Conservation (phyloP, 208 protist species). For the Leptomonas seymouri region DNA sequence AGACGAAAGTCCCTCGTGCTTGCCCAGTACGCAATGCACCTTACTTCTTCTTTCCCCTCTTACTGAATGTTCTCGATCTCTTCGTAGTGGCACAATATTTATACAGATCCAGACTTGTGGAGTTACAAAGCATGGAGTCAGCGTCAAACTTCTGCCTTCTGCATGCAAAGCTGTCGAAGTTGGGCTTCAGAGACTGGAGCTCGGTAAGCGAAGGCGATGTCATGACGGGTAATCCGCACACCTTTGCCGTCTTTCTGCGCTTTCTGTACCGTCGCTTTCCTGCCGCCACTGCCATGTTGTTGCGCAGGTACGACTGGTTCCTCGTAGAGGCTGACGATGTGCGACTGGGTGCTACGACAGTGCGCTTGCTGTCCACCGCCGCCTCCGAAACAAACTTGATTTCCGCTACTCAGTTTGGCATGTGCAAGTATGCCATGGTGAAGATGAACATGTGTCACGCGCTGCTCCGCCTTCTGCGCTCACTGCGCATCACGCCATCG, state of each 20-base stretch:
- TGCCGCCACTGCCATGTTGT: conserved; percentile 22
- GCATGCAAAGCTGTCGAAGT: conserved; percentile 44
- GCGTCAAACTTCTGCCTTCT: conserved; percentile 36
- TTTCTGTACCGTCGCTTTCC: conserved; percentile 48
- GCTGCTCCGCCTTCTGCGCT: conserved; percentile 29
- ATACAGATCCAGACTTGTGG: not conserved
- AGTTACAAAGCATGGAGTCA: conserved; percentile 24
- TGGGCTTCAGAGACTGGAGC: conserved; percentile 50
- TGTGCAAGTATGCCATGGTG: conserved; percentile 36
- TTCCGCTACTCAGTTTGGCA: conserved; percentile 35
- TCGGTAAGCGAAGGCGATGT: conserved; percentile 45
- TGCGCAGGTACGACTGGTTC: conserved; percentile 52
- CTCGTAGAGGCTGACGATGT: conserved; percentile 46
- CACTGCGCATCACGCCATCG: not conserved
- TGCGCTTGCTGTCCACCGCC: conserved; percentile 35
- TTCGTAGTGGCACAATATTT: too few relatives aligned
- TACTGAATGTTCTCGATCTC: too few relatives aligned
- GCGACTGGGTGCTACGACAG: conserved; percentile 24
- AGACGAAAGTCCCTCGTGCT: too few relatives aligned
- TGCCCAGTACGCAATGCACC: too few relatives aligned
- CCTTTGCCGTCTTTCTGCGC: conserved; percentile 48
- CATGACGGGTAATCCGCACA: conserved; percentile 43
- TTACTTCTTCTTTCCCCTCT: too few relatives aligned
- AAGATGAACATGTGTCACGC: conserved; percentile 53
- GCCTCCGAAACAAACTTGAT: conserved; percentile 17